Evolutionary conservation across 192 early-diverging fungal genomes (phyloP).

Genomic region (Pilaira anomala): DNA sequence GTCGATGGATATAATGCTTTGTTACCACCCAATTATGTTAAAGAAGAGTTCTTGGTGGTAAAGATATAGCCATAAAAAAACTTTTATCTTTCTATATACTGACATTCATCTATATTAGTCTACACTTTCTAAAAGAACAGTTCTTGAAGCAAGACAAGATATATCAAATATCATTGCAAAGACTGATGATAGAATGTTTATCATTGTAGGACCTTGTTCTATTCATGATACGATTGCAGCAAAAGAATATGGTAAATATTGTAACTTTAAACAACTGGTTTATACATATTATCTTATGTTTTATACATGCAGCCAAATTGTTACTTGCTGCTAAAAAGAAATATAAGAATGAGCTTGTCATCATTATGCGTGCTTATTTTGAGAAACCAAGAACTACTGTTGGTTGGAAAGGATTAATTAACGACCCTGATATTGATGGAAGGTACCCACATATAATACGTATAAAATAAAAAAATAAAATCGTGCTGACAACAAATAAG

Average conservation of each 20-base stretch:
- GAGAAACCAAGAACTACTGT: constrained; percentile 98
- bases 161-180: constrained; percentile 72
- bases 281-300: background rate
- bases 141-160: constrained; percentile 51
- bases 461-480: background rate
- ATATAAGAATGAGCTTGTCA: constrained; percentile 71
- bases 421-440: constrained; percentile 72
- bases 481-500: constrained; percentile 16
- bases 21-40: constrained; percentile 79
- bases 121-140: constrained; percentile 18
- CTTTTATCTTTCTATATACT: background rate
- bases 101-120: constrained; percentile 9
- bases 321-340: constrained; percentile 40
- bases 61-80: constrained; percentile 9
- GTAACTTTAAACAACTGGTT: background rate
- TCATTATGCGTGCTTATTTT: constrained; percentile 98
- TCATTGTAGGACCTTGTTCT: constrained; percentile 91
- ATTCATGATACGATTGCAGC: constrained; percentile 90
- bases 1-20: constrained; percentile 83
- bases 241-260: constrained; percentile 66
- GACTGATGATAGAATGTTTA: constrained; percentile 80
- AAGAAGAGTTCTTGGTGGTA: constrained; percentile 79
- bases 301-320: constrained; percentile 15
- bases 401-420: constrained; percentile 85
- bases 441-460: constrained; percentile 38